A percentile compares a stretch with the other conserved stretches of the same genome.
phyloP scores from a whole-genome alignment of 2,329 filamentous ascomycete genomes.

The Cryphonectria nitschkei region DNA sequence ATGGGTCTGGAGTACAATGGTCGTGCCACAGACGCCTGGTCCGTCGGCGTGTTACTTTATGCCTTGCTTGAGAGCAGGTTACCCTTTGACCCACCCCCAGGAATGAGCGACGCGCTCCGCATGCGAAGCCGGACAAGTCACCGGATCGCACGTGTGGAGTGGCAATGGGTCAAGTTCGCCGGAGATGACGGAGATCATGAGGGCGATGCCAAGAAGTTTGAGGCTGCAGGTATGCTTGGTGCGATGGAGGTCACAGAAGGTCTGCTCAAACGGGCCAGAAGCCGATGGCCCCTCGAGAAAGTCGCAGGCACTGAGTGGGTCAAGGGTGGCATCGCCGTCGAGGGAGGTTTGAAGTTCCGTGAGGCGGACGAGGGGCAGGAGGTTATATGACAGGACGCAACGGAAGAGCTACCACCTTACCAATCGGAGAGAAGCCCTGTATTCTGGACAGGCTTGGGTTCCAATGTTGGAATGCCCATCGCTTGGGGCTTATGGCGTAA shows the following conservation, averaged over 20 bases:
- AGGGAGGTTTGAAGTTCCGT: conserved; percentile 62
- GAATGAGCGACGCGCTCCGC: conserved; percentile 74
- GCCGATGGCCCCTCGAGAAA: conserved; percentile 74
- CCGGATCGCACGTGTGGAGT: conserved; percentile 93
- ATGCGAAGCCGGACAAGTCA: conserved; percentile 85
- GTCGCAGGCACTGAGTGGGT: conserved; percentile 80
- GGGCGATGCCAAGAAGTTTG: conserved; percentile 61
- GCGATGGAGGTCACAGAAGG: conserved; percentile 84
- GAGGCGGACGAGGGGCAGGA: conserved; percentile 63
- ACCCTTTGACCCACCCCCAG: conserved; percentile 88
- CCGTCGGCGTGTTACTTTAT: conserved; percentile 89
- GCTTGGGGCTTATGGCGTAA: not conserved
- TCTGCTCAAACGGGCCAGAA: conserved; percentile 79
- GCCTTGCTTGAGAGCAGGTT: conserved; percentile 90
- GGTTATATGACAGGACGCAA: conserved; percentile 42
- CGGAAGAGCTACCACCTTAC: not conserved
- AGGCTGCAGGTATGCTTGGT: conserved; percentile 68
- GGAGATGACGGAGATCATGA: conserved; percentile 89
- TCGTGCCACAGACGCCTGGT: conserved; percentile 91
- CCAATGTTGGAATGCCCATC: not conserved
- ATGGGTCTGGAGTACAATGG: conserved; percentile 96
- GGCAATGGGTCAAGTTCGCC: conserved; percentile 89
- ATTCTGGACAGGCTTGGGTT: not conserved
- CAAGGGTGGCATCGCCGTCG: conserved; percentile 69
- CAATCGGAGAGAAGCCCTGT: not conserved